These are phyloP conservation scores for Coemansia sp. DNA, from an alignment of 192 early-diverging fungal species.

Conservation along the genomic window DNA sequence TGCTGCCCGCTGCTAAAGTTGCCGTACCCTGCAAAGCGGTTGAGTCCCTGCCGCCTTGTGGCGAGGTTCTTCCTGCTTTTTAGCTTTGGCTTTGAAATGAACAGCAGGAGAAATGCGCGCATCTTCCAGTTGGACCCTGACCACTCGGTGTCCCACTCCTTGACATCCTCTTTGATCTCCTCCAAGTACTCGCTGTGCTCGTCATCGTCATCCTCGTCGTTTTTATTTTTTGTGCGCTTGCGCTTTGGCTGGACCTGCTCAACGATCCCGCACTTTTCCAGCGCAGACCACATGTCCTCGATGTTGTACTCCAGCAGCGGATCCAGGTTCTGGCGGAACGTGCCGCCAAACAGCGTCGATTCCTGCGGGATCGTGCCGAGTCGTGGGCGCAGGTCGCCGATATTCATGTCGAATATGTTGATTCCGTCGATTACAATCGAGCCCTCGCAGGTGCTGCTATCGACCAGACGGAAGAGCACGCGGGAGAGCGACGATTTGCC, in stretches of 20 bases:
- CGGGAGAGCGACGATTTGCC: conserved; percentile 76
- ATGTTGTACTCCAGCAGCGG: conserved; percentile 71
- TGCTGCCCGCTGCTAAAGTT: conserved; percentile 56
- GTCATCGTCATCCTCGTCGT: conserved; percentile 10
- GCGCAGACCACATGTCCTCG: conserved; percentile 68
- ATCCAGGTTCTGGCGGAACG: conserved; percentile 80
- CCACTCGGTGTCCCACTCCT: conserved; percentile 8
- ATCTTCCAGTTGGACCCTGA: conserved; percentile 7
- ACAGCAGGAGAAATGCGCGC: conserved; percentile 4
- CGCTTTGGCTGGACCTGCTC: conserved; percentile 3
- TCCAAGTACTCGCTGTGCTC: conserved; percentile 44
- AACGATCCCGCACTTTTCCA: conserved; percentile 37
- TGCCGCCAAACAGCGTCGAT: conserved; percentile 66
- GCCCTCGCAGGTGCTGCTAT: conserved; percentile 46
- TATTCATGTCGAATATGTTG: conserved; percentile 64
- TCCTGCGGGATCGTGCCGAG: conserved; percentile 73
- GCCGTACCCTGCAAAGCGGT: conserved; percentile 9
- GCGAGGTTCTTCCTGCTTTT: not conserved
- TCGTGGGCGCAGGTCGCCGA: conserved; percentile 55
- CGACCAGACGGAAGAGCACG: conserved; percentile 72
- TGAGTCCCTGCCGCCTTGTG: not conserved
- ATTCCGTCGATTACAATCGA: conserved; percentile 72
- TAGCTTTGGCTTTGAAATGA: conserved; percentile 10
- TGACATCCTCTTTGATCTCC: conserved; percentile 57
- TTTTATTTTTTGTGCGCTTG: not conserved